Conservation (phyloP, 805 yeast species). For the Myxozyma neotropica region DNA sequence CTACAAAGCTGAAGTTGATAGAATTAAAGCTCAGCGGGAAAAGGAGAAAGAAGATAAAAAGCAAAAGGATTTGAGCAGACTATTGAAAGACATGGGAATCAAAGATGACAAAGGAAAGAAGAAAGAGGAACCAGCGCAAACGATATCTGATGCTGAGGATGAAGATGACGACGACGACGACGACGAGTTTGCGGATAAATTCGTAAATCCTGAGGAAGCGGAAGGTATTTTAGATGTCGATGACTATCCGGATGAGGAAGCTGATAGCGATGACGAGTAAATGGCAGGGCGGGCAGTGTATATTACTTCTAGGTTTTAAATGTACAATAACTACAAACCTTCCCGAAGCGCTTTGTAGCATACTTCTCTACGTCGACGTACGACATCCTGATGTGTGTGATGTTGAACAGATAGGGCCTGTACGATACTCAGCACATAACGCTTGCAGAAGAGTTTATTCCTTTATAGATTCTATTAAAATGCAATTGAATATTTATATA, state of each 20-base stretch:
- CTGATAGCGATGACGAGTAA: slow-evolving; percentile 14
- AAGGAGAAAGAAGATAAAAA: slow-evolving; percentile 72
- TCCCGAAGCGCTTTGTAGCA: too few species aligned
- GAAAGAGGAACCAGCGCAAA: slow-evolving; percentile 61
- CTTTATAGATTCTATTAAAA: too few species aligned
- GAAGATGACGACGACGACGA: slow-evolving; percentile 52
- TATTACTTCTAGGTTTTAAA: neutral
- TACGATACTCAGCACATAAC: too few species aligned
- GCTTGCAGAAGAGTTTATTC: too few species aligned
- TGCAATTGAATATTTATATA: too few species aligned
- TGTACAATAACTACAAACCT: neutral
- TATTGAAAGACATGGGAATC: slow-evolving; percentile 87
- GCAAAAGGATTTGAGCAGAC: slow-evolving; percentile 65
- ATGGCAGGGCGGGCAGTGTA: neutral
- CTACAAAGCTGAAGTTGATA: slow-evolving; percentile 84
- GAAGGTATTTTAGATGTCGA: slow-evolving; percentile 41
- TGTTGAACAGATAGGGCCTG: too few species aligned
- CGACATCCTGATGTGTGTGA: too few species aligned
- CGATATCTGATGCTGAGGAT: slow-evolving; percentile 58
- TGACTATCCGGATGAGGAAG: slow-evolving; percentile 14
- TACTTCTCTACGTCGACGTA: too few species aligned
- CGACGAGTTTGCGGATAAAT: slow-evolving; percentile 36
- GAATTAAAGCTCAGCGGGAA: slow-evolving; percentile 73
- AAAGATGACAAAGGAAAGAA: slow-evolving; percentile 54
- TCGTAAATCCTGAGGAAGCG: slow-evolving; percentile 45